A percentile compares a stretch with the other conserved stretches of the same genome.
Evolutionary conservation across 2,329 filamentous ascomycete species (phyloP).

Genomic region (Aspergillus ochraceus): DNA sequence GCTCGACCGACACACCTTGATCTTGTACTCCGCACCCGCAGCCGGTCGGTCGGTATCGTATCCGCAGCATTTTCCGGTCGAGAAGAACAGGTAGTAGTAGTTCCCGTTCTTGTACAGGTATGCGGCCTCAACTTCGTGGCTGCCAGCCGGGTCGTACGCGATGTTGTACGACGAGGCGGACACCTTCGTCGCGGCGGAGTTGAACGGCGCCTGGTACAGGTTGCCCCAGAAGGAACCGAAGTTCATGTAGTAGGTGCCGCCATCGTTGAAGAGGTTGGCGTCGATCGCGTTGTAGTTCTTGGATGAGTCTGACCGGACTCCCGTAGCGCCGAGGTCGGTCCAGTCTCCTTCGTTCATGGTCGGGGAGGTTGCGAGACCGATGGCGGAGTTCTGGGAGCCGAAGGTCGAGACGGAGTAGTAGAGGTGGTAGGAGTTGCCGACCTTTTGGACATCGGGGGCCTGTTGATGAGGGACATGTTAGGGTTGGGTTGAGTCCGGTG

Average conservation of each 20-base stretch:
- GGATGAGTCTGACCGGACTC: constrained; percentile 37
- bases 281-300: constrained; percentile 64
- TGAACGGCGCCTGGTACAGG: constrained; percentile 61
- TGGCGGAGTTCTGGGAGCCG: constrained; percentile 61
- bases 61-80: constrained; percentile 60
- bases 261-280: constrained; percentile 50
- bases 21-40: constrained; percentile 63
- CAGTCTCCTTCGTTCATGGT: constrained; percentile 39
- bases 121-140: constrained; percentile 57
- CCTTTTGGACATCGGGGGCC: constrained; percentile 63
- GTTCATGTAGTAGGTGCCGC: constrained; percentile 50
- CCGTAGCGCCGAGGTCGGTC: constrained; percentile 35
- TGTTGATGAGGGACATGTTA: constrained; percentile 24
- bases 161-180: constrained; percentile 48
- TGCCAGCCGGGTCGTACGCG: constrained; percentile 53
- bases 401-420: constrained; percentile 67
- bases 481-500: not conserved
- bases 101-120: constrained; percentile 56
- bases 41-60: constrained; percentile 55
- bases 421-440: constrained; percentile 62
- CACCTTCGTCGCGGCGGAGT: constrained; percentile 30
- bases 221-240: constrained; percentile 71
- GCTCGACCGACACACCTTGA: constrained; percentile 62
- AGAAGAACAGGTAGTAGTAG: constrained; percentile 67
- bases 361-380: constrained; percentile 57